Evolutionary conservation across 2,329 filamentous ascomycete species (phyloP).

Genomic region (Alternaria atra): DNA sequence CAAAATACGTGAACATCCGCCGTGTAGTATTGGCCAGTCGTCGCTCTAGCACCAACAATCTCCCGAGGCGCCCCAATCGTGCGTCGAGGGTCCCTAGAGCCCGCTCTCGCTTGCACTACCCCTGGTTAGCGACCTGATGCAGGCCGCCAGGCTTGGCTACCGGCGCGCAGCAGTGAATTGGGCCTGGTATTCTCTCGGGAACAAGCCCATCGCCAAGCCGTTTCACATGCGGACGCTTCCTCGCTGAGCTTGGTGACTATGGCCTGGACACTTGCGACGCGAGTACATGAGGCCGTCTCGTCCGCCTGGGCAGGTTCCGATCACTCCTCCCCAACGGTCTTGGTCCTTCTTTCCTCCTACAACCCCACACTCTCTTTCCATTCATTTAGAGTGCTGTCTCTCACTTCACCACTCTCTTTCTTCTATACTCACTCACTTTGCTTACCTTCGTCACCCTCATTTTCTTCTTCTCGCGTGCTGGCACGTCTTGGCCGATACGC

Average conservation of each 20-base stretch:
- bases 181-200: slow-evolving; percentile 39
- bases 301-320: slow-evolving; percentile 17
- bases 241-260: slow-evolving; percentile 46
- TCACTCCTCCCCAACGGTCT: slow-evolving; percentile 19
- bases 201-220: slow-evolving; percentile 43
- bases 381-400: slow-evolving; percentile 43
- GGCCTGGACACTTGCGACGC: slow-evolving; percentile 30
- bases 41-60: slow-evolving; percentile 22
- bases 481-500: slow-evolving; percentile 51
- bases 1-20: not conserved
- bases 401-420: slow-evolving; percentile 25
- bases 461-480: slow-evolving; percentile 43
- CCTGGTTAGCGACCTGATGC: slow-evolving; percentile 3
- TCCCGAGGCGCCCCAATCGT: slow-evolving; percentile 29
- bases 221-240: slow-evolving; percentile 48
- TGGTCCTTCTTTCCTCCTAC: slow-evolving; percentile 33
- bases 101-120: slow-evolving; percentile 6
- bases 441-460: slow-evolving; percentile 23
- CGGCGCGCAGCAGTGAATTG: slow-evolving; percentile 32
- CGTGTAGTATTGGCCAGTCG: not conserved
- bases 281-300: slow-evolving; percentile 42
- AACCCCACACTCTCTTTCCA: slow-evolving; percentile 29
- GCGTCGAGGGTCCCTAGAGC: slow-evolving; percentile 11
- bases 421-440: slow-evolving; percentile 17
- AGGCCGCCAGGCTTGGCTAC: slow-evolving; percentile 26